Evolutionary conservation across 257 asterid species (phyloP).

Genomic region (Schizonepeta tenuifolia): DNA sequence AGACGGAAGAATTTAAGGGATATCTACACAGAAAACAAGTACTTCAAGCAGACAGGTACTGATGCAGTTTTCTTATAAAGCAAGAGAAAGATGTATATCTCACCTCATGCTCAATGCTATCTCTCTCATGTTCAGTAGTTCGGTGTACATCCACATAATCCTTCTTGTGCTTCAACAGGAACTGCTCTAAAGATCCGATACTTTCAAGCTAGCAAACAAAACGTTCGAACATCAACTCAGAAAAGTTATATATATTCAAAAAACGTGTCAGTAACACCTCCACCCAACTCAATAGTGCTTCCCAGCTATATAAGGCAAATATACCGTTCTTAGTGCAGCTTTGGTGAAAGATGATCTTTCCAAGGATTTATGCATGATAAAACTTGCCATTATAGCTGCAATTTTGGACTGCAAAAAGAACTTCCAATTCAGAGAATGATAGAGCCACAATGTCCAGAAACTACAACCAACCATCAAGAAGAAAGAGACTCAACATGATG

Average conservation of each 20-base stretch:
- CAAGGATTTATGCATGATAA: constrained; percentile 73
- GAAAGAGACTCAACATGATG: constrained; percentile 1
- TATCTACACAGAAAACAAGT: constrained; percentile 17
- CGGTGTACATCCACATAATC: constrained; percentile 91
- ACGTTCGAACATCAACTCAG: constrained; percentile 19
- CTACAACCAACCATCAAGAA: neutral
- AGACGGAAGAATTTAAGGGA: constrained; percentile 1
- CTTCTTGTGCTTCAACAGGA: constrained; percentile 87
- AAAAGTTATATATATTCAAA: neutral
- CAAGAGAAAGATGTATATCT: constrained; percentile 32
- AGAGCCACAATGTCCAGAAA: constrained; percentile 1
- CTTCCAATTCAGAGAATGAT: constrained; percentile 28
- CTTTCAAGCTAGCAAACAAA: constrained; percentile 66
- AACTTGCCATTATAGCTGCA: constrained; percentile 80
- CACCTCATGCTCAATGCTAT: constrained; percentile 95
- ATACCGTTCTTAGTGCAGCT: constrained; percentile 88
- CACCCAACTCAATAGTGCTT: neutral
- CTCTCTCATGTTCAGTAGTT: constrained; percentile 89
- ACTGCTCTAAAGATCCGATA: constrained; percentile 73
- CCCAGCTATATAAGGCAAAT: neutral
- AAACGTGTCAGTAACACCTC: constrained; percentile 12
- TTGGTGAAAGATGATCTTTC: constrained; percentile 73
- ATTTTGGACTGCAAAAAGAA: constrained; percentile 66
- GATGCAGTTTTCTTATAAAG: constrained; percentile 12
- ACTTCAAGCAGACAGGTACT: constrained; percentile 5